A percentile compares a stretch with the other conserved stretches of the same genome.
Evolutionary conservation across 176 grass and related monocot genomes (phyloP).

Genomic region (Tuctoria greenei): DNA sequence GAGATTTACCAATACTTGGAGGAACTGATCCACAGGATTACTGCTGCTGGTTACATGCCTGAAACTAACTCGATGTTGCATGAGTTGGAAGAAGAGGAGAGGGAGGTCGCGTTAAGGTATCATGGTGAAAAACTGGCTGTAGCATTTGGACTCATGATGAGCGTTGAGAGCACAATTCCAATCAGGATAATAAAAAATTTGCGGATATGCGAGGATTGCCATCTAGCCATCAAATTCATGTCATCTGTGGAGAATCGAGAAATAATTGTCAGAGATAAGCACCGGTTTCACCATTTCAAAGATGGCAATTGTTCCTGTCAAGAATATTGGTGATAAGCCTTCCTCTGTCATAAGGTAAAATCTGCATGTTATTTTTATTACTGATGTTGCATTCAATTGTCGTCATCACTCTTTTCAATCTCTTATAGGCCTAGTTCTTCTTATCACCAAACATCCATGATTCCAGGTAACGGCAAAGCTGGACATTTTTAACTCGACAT

Average conservation of each 20-base stretch:
- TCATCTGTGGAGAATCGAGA: constrained; percentile 54
- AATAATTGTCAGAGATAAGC: constrained; percentile 64
- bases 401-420: not conserved
- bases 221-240: constrained; percentile 71
- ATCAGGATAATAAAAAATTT: constrained; percentile 75
- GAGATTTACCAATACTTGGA: constrained; percentile 65
- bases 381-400: not conserved
- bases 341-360: not conserved
- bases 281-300: constrained; percentile 69
- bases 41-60: constrained; percentile 47
- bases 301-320: constrained; percentile 57
- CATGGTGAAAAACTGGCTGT: constrained; percentile 66
- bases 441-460: not conserved
- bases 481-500: not conserved
- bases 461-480: not conserved
- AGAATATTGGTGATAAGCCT: constrained; percentile 54
- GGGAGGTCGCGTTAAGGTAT: constrained; percentile 58
- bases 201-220: constrained; percentile 60
- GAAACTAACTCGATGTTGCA: constrained; percentile 62
- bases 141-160: constrained; percentile 64
- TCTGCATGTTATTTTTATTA: not conserved
- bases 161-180: not conserved
- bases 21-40: constrained; percentile 53
- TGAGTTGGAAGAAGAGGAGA: constrained; percentile 79
- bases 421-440: not conserved